Evolutionary conservation across 2,329 filamentous ascomycete species (phyloP).

Genomic region (Tympanopsis confertula): DNA sequence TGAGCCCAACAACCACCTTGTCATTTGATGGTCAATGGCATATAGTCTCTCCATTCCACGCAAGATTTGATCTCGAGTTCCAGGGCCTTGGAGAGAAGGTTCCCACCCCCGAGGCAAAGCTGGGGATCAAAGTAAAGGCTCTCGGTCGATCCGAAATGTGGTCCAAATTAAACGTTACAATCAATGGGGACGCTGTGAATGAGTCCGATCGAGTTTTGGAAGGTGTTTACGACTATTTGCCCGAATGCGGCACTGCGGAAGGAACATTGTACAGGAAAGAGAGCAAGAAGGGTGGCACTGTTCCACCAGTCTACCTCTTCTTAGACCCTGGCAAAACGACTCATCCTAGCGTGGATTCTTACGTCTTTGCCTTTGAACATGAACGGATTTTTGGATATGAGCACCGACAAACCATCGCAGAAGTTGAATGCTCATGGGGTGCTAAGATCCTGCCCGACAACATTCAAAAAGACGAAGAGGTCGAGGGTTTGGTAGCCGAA

Average conservation of each 20-base stretch:
- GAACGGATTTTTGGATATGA: conserved; percentile 31
- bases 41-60: background rate
- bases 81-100: background rate
- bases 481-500: too few relatives aligned
- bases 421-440: conserved; percentile 3
- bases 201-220: conserved; percentile 23
- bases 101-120: background rate
- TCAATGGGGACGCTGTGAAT: conserved; percentile 12
- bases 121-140: background rate
- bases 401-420: conserved; percentile 28
- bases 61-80: background rate
- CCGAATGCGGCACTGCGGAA: conserved; percentile 43
- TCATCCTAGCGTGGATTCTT: conserved; percentile 31
- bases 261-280: conserved; percentile 37
- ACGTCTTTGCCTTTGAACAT: conserved; percentile 42
- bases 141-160: conserved; percentile 17
- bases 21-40: background rate
- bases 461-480: too few relatives aligned
- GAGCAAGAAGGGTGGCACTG: conserved; percentile 4
- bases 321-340: conserved; percentile 39
- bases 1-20: background rate
- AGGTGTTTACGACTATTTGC: conserved; percentile 37
- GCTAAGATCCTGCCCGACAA: too few relatives aligned
- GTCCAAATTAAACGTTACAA: conserved; percentile 23
- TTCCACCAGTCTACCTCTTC: conserved; percentile 37